Conservation (phyloP, 2,329 filamentous ascomycete genomes). For the Trichoderma sp. region DNA sequence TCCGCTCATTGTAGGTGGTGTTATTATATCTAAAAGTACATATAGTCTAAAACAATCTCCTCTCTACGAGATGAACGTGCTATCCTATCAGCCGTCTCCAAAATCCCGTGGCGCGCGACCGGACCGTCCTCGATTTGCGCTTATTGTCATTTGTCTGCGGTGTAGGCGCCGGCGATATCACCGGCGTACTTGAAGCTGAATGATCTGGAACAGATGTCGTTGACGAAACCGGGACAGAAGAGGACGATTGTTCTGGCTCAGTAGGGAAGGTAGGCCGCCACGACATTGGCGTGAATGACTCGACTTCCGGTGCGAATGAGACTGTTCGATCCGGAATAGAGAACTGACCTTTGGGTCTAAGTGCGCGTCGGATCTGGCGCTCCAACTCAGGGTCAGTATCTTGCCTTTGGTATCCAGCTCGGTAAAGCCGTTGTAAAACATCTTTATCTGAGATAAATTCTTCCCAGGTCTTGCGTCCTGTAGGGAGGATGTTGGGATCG, state of each 20-base stretch:
- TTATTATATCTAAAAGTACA: background rate
- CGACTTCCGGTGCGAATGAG: background rate
- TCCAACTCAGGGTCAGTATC: background rate
- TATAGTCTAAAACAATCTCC: background rate
- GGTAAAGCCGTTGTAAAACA: background rate
- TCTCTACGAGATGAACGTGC: background rate
- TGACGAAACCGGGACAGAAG: background rate
- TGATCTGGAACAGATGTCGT: background rate
- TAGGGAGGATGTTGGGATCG: background rate
- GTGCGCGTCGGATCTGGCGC: background rate
- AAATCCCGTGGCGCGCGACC: background rate
- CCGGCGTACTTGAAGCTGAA: background rate
- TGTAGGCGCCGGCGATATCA: background rate
- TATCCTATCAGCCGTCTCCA: conserved; percentile 3
- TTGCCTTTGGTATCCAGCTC: background rate
- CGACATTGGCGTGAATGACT: background rate
- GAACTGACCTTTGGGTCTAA: background rate
- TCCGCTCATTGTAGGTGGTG: background rate
- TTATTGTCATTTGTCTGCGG: background rate
- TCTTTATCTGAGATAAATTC: background rate
- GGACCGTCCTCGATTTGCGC: background rate
- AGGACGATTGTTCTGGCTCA: background rate
- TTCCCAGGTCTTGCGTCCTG: background rate
- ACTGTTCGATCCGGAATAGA: background rate
- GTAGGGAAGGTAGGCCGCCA: background rate